A percentile compares a stretch with the other conserved stretches of the same genome.
Conservation (phyloP, 2,329 filamentous ascomycete species). For the Teratosphaeria epicoccoides region DNA sequence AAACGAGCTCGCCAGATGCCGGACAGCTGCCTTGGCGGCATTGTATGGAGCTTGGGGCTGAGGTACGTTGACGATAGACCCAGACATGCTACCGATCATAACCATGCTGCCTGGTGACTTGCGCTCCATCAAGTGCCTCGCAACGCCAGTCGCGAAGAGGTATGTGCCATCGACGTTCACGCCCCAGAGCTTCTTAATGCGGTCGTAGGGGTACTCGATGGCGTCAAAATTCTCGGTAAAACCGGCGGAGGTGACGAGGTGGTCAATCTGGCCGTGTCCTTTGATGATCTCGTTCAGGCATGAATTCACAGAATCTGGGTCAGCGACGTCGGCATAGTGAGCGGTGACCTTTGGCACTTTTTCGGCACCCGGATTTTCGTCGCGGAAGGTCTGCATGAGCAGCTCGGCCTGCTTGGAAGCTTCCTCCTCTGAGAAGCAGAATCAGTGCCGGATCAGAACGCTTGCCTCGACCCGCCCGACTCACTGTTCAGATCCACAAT, state of each 20-base stretch:
- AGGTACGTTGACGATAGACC: slow-evolving; percentile 85
- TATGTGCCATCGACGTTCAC: slow-evolving; percentile 93
- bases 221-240: slow-evolving; percentile 96
- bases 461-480: slow-evolving; percentile 22
- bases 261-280: slow-evolving; percentile 72
- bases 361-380: slow-evolving; percentile 66
- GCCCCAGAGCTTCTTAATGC: slow-evolving; percentile 85
- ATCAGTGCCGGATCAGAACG: not conserved
- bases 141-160: slow-evolving; percentile 72
- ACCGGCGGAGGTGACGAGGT: slow-evolving; percentile 88
- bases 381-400: slow-evolving; percentile 64
- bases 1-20: slow-evolving; percentile 75
- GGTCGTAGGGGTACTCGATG: slow-evolving; percentile 78
- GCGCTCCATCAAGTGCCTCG: slow-evolving; percentile 78
- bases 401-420: slow-evolving; percentile 64
- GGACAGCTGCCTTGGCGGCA: slow-evolving; percentile 80
- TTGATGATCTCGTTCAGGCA: slow-evolving; percentile 59
- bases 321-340: slow-evolving; percentile 79
- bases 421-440: slow-evolving; percentile 57
- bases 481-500: slow-evolving; percentile 88
- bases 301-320: slow-evolving; percentile 63
- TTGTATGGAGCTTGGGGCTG: slow-evolving; percentile 93
- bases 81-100: slow-evolving; percentile 92
- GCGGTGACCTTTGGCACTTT: slow-evolving; percentile 75
- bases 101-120: slow-evolving; percentile 75